phyloP scores from a whole-genome alignment of 805 yeast species.

The Tetrapisispora phaffii region DNA sequence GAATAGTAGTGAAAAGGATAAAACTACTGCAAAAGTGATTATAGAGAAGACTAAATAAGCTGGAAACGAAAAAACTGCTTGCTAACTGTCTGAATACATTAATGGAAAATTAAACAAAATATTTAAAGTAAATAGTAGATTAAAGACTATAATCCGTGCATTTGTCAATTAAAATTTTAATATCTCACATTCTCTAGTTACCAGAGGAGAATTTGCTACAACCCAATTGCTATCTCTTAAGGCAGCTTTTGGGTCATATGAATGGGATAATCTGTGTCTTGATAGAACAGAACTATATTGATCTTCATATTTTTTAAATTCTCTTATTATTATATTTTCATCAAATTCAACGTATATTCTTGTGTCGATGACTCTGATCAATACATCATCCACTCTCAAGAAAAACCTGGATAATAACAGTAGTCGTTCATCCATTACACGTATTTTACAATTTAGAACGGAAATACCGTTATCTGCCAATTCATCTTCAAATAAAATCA shows the following conservation, averaged over 20 bases:
- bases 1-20: constrained; percentile 25
- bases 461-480: constrained; percentile 93
- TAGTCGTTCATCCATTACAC: constrained; percentile 82
- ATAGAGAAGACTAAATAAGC: constrained; percentile 9
- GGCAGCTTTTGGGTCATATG: constrained; percentile 57
- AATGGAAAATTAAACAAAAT: not conserved
- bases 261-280: constrained; percentile 39
- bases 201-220: constrained; percentile 44
- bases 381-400: constrained; percentile 81
- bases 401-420: constrained; percentile 69
- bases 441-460: constrained; percentile 60
- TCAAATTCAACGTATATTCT: constrained; percentile 63
- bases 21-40: constrained; percentile 31
- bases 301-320: constrained; percentile 62
- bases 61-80: not conserved
- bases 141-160: not conserved
- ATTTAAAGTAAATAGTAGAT: not conserved
- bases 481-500: constrained; percentile 87
- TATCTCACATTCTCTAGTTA: constrained; percentile 30
- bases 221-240: constrained; percentile 87
- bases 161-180: constrained; percentile 9
- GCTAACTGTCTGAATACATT: not conserved
- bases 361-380: constrained; percentile 76
- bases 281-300: constrained; percentile 38
- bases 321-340: constrained; percentile 56